These are phyloP conservation scores for Fusarium acutatum DNA, from an alignment of 2,329 filamentous ascomycete genomes.

Conservation along the genomic window DNA sequence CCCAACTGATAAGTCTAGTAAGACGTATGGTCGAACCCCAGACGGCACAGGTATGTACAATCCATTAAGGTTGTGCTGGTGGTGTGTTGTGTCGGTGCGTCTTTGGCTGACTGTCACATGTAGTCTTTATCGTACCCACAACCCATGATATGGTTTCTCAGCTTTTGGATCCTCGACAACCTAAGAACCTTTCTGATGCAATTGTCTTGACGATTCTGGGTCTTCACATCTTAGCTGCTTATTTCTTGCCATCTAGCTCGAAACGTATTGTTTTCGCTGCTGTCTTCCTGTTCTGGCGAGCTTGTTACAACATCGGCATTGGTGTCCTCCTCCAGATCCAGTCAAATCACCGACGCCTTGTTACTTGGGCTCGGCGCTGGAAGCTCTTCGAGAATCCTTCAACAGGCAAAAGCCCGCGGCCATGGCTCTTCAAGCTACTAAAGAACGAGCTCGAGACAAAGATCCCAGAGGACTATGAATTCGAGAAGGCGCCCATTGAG, in stretches of 20 bases:
- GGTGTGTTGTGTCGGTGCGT: constrained; percentile 10
- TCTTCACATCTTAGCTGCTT: constrained; percentile 77
- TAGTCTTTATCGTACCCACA: constrained; percentile 94
- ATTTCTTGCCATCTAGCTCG: constrained; percentile 72
- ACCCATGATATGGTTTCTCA: constrained; percentile 99
- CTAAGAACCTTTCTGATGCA: constrained; percentile 91
- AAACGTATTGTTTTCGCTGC: constrained; percentile 82
- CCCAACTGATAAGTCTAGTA: constrained; percentile 57
- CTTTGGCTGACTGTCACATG: constrained; percentile 39
- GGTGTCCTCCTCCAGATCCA: constrained; percentile 88
- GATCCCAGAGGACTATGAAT: constrained; percentile 91
- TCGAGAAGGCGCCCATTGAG: constrained; percentile 92
- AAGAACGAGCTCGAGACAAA: constrained; percentile 94
- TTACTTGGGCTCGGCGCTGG: constrained; percentile 86
- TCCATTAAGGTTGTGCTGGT: neutral
- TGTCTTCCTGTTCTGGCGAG: constrained; percentile 91
- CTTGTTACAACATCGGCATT: constrained; percentile 92
- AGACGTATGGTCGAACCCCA: constrained; percentile 90
- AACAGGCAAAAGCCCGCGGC: constrained; percentile 82
- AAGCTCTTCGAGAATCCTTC: constrained; percentile 86
- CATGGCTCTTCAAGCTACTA: constrained; percentile 82
- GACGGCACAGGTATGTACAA: constrained; percentile 82
- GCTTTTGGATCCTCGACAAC: constrained; percentile 90
- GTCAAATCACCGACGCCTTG: constrained; percentile 85
- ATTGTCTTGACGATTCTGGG: constrained; percentile 81